These are phyloP conservation scores for Erysimum cheiri DNA, from an alignment of 441 rosid genomes.

Conservation along the genomic window DNA sequence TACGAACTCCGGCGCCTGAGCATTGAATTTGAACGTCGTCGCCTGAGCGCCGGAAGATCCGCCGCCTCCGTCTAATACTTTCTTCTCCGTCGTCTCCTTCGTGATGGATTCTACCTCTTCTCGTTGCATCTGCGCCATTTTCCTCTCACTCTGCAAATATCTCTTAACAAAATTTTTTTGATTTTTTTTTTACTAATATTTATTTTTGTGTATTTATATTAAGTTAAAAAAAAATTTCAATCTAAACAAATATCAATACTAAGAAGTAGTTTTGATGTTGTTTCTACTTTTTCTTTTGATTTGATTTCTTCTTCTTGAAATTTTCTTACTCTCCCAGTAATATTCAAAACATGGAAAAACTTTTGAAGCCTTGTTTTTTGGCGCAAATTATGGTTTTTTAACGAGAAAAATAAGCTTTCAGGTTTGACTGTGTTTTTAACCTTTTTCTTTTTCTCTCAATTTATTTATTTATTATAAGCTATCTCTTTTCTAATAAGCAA, in stretches of 20 bases:
- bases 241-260: conserved; percentile 25
- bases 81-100: conserved; percentile 41
- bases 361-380: conserved; percentile 64
- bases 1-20: conserved; percentile 85
- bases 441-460: background rate
- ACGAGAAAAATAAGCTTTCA: conserved; percentile 36
- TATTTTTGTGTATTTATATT: conserved; percentile 1
- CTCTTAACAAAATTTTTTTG: conserved; percentile 19
- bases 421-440: conserved; percentile 38
- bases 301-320: conserved; percentile 40
- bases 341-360: conserved; percentile 54
- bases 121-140: conserved; percentile 69
- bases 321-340: conserved; percentile 50
- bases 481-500: background rate
- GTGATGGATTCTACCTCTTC: conserved; percentile 47
- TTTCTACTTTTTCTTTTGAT: conserved; percentile 31
- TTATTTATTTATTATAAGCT: background rate
- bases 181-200: background rate
- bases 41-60: conserved; percentile 38
- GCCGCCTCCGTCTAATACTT: conserved; percentile 29
- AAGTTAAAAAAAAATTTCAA: background rate
- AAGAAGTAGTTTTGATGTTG: conserved; percentile 32
- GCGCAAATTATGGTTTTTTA: conserved; percentile 54
- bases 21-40: conserved; percentile 78
- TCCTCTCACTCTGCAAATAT: conserved; percentile 24